These are phyloP conservation scores for Nakazawaea anatomiae DNA, from an alignment of 805 yeast genomes.

Conservation along the genomic window DNA sequence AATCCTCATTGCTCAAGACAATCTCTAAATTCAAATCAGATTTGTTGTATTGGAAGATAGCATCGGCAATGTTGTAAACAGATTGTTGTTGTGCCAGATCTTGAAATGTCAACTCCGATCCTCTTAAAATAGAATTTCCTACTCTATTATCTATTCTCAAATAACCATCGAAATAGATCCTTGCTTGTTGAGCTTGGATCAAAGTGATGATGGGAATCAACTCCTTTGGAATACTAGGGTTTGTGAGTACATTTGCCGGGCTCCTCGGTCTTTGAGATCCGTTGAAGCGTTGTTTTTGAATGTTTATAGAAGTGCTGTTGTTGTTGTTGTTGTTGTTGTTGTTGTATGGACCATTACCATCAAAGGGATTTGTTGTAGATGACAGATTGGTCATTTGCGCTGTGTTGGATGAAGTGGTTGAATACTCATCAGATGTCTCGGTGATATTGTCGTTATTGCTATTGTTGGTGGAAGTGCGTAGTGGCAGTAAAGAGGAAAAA, in stretches of 20 bases:
- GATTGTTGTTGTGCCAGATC: constrained; percentile 27
- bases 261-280: not conserved
- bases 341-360: not conserved
- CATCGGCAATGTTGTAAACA: constrained; percentile 44
- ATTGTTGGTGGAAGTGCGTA: not conserved
- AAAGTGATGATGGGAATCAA: constrained; percentile 67
- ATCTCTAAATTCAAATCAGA: constrained; percentile 15
- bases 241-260: constrained; percentile 13
- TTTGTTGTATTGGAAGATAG: constrained; percentile 19
- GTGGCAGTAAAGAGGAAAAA: not conserved
- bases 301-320: not conserved
- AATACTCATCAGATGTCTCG: not conserved
- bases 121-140: constrained; percentile 30
- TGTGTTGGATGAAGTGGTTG: not conserved
- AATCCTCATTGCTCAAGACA: constrained; percentile 19
- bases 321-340: not conserved
- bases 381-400: not conserved
- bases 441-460: not conserved
- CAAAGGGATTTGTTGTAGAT: not conserved
- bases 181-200: constrained; percentile 60
- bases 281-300: too few relatives aligned
- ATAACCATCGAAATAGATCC: constrained; percentile 56
- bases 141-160: constrained; percentile 27
- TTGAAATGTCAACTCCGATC: constrained; percentile 45
- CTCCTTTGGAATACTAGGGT: constrained; percentile 46